Evolutionary conservation across 2,329 filamentous ascomycete species (phyloP).

Genomic region (Fusarium sp.): DNA sequence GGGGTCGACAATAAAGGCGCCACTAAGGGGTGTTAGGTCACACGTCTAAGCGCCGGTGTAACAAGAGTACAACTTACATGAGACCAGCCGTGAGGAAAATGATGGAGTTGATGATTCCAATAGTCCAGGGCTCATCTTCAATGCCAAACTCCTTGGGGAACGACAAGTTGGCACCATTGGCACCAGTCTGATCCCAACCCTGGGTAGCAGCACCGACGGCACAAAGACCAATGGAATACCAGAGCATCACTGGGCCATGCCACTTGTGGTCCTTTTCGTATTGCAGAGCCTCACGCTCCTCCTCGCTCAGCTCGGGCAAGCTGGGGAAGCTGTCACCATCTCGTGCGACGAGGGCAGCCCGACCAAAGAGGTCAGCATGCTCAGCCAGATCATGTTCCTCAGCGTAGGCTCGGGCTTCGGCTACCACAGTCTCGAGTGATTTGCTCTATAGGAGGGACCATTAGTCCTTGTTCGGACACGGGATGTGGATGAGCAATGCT

Average conservation of each 20-base stretch:
- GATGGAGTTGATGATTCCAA: slow-evolving; percentile 50
- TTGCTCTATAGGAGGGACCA: not conserved
- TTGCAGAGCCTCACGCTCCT: slow-evolving; percentile 50
- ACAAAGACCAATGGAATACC: slow-evolving; percentile 62
- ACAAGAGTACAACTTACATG: slow-evolving; percentile 58
- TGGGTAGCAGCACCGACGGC: slow-evolving; percentile 68
- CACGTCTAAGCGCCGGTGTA: not conserved
- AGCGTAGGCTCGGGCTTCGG: slow-evolving; percentile 64
- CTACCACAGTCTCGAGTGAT: slow-evolving; percentile 7
- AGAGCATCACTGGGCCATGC: slow-evolving; percentile 59
- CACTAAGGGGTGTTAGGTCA: slow-evolving; percentile 15
- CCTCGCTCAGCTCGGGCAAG: slow-evolving; percentile 44
- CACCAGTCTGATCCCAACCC: slow-evolving; percentile 74
- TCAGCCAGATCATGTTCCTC: slow-evolving; percentile 60
- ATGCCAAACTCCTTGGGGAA: slow-evolving; percentile 61
- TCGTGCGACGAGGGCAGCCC: slow-evolving; percentile 52
- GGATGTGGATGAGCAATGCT: not conserved
- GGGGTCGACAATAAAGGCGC: slow-evolving; percentile 59
- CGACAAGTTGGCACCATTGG: slow-evolving; percentile 70
- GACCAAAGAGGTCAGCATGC: slow-evolving; percentile 56
- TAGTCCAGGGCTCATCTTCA: slow-evolving; percentile 56
- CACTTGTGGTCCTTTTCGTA: slow-evolving; percentile 69
- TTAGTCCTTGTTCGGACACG: not conserved
- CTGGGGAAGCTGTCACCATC: slow-evolving; percentile 42
- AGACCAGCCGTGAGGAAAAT: slow-evolving; percentile 62